phyloP scores from a whole-genome alignment of 176 grass and related monocot species.

The Themeda triandra region DNA sequence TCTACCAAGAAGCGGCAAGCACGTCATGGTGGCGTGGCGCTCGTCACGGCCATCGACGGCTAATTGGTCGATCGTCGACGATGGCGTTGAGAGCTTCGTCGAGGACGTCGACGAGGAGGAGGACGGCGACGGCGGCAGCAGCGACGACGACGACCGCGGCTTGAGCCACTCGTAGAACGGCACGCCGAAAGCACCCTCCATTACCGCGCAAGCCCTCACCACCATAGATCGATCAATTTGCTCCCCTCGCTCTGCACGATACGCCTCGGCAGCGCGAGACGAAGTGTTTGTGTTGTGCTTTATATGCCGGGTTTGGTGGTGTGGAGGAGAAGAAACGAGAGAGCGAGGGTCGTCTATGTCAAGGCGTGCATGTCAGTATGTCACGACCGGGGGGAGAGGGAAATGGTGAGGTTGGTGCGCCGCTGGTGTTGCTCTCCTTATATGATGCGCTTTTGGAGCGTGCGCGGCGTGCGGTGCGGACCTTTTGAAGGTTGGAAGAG shows the following conservation, averaged over 20 bases:
- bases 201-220: conserved; percentile 27
- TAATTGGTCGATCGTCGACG: neutral
- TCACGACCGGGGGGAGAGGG: neutral
- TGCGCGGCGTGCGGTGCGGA: neutral
- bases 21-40: conserved; percentile 22
- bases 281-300: neutral
- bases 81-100: neutral
- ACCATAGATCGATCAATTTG: conserved; percentile 25
- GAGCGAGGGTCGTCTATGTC: conserved; percentile 11
- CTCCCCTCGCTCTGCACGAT: neutral
- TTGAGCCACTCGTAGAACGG: conserved; percentile 59
- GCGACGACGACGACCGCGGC: conserved; percentile 15
- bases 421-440: conserved; percentile 42
- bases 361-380: conserved; percentile 34
- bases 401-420: neutral
- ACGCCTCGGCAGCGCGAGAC: neutral
- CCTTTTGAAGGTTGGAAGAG: conserved; percentile 6
- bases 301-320: conserved; percentile 34
- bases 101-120: neutral
- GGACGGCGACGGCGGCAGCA: neutral
- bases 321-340: neutral
- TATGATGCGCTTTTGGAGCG: conserved; percentile 3
- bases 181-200: conserved; percentile 31
- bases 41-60: neutral
- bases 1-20: conserved; percentile 73